phyloP scores from a whole-genome alignment of 306 rosid genomes.

The Inga oerstediana region DNA sequence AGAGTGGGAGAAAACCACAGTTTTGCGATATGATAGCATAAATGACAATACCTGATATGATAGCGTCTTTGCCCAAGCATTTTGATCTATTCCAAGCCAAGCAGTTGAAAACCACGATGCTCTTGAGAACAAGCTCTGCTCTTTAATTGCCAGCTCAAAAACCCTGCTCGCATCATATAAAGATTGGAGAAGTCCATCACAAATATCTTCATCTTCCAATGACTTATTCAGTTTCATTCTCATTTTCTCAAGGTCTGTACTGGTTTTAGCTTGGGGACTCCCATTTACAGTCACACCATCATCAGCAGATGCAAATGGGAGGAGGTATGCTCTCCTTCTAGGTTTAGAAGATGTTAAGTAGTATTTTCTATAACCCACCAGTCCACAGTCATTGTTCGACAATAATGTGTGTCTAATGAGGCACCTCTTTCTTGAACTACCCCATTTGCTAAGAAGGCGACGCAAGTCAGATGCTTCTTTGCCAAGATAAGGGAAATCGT shows the following conservation, averaged over 20 bases:
- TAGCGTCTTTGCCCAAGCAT: constrained; percentile 81
- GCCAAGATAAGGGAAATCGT: constrained; percentile 39
- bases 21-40: neutral
- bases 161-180: constrained; percentile 90
- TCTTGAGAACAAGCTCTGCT: constrained; percentile 57
- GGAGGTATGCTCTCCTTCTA: constrained; percentile 39
- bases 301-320: constrained; percentile 68
- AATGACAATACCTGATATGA: constrained; percentile 77
- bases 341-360: constrained; percentile 48
- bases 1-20: constrained; percentile 10
- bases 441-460: constrained; percentile 56
- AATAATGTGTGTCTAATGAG: constrained; percentile 47
- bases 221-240: constrained; percentile 74
- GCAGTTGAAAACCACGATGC: constrained; percentile 79
- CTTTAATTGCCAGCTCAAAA: constrained; percentile 88
- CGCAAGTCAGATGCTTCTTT: constrained; percentile 53
- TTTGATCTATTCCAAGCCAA: constrained; percentile 90
- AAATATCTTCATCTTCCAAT: constrained; percentile 62
- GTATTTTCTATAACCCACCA: constrained; percentile 46
- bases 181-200: constrained; percentile 81
- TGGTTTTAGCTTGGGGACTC: constrained; percentile 66
- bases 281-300: constrained; percentile 86
- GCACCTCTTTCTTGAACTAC: constrained; percentile 69
- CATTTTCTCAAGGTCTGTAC: constrained; percentile 65
- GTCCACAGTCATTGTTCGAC: constrained; percentile 38